Evolutionary conservation across 192 early-diverging fungal species (phyloP), one percentile per base, ranked within the genome.

Genomic region (Cladochytrium replicatum): DNA sequence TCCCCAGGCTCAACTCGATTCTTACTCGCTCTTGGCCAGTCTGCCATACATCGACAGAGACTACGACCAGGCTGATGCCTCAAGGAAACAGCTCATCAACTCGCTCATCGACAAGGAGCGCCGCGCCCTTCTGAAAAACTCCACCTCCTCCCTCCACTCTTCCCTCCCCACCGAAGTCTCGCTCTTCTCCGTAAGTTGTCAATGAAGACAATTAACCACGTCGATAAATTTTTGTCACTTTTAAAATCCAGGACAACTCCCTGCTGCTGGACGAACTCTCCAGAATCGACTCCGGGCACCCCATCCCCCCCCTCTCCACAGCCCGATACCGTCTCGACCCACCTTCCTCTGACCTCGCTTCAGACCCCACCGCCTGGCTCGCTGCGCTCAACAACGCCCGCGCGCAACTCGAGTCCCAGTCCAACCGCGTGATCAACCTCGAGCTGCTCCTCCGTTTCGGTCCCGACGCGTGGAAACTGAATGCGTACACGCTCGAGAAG

Each of bases 341-440:
- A 11, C 66, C 66, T 2, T 23, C 45, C 15, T 11, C 55, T 6
- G 11, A 22, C 11, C 26, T 19, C 4, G n/a, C 26, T 29, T 55
- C 41, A n/a, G 29, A 22, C 26, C n/a, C 23, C 9, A 42, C 4
- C 11, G 50, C 23, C 6, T 75, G 60, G 57, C 8, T 13, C 8
- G 26, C 19, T 0, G 63, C 69, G 6, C 52, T 69, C 2, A 47
- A 64, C n/a, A 77, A 77, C 50, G 62, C 68, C 7, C 46, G 61
- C 29, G 64, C 74, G 1, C 70, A 72, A 50, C 34, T 71, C 22
- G 70, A 71, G 45, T 60, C 64, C 48, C 69, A 77, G 48, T 28
- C 27, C 23, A 56, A 52, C 43, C 55, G 69, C 23, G 32, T 71
- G 24, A 32, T 67, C 27, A 77, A 73, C 42, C 46, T 77, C 31